A percentile compares a stretch with the other conserved stretches of the same genome.
phyloP scores from a whole-genome alignment of 192 early-diverging fungal species.

The Polychytrium aggregatum region DNA sequence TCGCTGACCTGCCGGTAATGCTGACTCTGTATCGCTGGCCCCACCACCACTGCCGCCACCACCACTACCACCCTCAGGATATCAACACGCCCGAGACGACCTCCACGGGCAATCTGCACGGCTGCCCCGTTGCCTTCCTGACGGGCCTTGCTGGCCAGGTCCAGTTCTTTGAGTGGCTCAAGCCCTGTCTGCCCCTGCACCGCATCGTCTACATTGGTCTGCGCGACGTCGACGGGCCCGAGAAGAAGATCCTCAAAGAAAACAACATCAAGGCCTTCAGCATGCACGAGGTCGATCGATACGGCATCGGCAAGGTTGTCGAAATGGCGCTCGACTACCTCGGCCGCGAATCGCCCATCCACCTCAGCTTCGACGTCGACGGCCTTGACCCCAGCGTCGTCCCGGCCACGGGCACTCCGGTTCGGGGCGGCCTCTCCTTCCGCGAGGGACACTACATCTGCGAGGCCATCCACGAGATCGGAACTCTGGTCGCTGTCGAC shows the following conservation, averaged over 20 bases:
- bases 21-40: too few relatives aligned
- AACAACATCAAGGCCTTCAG: conserved; percentile 85
- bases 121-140: conserved; percentile 87
- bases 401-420: conserved; percentile 90
- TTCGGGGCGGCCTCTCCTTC: conserved; percentile 88
- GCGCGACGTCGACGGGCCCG: conserved; percentile 81
- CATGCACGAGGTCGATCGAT: conserved; percentile 92
- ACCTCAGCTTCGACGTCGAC: conserved; percentile 91
- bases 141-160: conserved; percentile 63
- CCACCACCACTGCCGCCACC: too few relatives aligned
- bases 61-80: too few relatives aligned
- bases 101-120: conserved; percentile 86
- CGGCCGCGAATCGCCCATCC: conserved; percentile 63
- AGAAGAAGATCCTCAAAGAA: conserved; percentile 74
- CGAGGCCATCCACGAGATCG: conserved; percentile 81
- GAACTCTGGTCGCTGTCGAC: conserved; percentile 78
- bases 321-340: conserved; percentile 89
- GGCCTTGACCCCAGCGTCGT: conserved; percentile 88
- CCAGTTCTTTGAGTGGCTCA: conserved; percentile 67
- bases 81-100: conserved; percentile 89
- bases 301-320: conserved; percentile 85
- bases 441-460: conserved; percentile 97
- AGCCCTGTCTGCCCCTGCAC: conserved; percentile 57
- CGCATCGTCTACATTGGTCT: conserved; percentile 92
- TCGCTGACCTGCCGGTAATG: too few relatives aligned